Conservation (phyloP, 148 eudicot species). For the Polygonum aviculare region DNA sequence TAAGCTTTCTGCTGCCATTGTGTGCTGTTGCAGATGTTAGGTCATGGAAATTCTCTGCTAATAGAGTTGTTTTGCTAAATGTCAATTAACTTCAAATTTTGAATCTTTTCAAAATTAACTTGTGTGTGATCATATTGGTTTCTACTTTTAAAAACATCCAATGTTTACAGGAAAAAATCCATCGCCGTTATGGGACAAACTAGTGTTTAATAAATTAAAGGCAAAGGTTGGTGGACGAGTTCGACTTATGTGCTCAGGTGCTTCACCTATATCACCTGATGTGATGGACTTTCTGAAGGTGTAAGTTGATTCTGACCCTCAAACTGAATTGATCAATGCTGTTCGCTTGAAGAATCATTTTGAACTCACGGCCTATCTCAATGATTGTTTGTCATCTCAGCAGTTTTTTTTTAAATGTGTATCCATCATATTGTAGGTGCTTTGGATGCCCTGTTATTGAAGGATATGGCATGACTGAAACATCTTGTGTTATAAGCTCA, state of each 20-base stretch:
- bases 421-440: slow-evolving; percentile 38
- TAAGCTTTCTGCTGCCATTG: background rate
- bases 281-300: slow-evolving; percentile 79
- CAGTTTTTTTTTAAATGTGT: background rate
- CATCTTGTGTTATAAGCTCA: slow-evolving; percentile 81
- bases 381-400: background rate
- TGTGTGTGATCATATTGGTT: background rate
- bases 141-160: background rate
- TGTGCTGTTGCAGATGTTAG: background rate
- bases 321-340: background rate
- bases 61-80: background rate
- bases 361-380: background rate
- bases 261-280: slow-evolving; percentile 93
- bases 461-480: slow-evolving; percentile 99
- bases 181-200: slow-evolving; percentile 85
- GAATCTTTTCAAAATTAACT: background rate
- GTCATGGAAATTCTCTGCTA: background rate
- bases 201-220: slow-evolving; percentile 92
- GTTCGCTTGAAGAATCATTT: background rate
- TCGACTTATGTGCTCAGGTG: slow-evolving; percentile 82
- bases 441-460: slow-evolving; percentile 80
- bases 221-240: slow-evolving; percentile 92
- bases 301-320: slow-evolving; percentile 38
- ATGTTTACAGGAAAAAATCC: slow-evolving; percentile 53
- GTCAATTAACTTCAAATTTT: background rate